phyloP scores from a whole-genome alignment of 225 moss, liverwort and hornwort genomes.

The Marchantia paleacea region DNA sequence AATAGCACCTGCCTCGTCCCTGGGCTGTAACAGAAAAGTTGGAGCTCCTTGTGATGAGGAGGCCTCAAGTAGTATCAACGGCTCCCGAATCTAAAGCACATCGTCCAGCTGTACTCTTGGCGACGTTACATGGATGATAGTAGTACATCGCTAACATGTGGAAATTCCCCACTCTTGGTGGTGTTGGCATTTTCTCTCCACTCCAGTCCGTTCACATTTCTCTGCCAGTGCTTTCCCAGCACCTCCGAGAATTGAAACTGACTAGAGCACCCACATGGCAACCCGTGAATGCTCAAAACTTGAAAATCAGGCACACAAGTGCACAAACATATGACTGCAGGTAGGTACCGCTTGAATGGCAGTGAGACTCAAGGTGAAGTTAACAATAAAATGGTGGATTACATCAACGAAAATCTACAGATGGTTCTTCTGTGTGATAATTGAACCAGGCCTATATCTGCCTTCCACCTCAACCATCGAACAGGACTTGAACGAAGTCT shows the following conservation, averaged over 20 bases:
- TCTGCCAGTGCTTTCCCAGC: not conserved
- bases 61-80: no score
- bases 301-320: not conserved
- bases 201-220: not conserved
- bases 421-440: conserved; percentile 8
- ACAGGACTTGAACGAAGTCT: conserved; percentile 9
- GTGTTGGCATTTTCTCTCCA: not conserved
- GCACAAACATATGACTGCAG: not conserved
- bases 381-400: conserved; percentile 18
- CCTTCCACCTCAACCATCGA: conserved; percentile 15
- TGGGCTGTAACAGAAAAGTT: no score
- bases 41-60: no score
- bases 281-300: not conserved
- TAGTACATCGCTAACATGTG: not conserved
- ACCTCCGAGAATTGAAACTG: not conserved
- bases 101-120: no score
- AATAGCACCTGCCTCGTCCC: no score
- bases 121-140: not conserved
- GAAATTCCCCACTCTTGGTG: not conserved
- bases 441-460: conserved; percentile 12
- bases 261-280: not conserved
- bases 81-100: no score
- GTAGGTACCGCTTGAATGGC: conserved; percentile 6
- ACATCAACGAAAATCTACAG: conserved; percentile 17
- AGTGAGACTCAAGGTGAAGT: conserved; percentile 16